Evolutionary conservation across 208 protist species (phyloP), one percentile per base, ranked within the genome.

Genomic region (Angomonas ambiguus): DNA sequence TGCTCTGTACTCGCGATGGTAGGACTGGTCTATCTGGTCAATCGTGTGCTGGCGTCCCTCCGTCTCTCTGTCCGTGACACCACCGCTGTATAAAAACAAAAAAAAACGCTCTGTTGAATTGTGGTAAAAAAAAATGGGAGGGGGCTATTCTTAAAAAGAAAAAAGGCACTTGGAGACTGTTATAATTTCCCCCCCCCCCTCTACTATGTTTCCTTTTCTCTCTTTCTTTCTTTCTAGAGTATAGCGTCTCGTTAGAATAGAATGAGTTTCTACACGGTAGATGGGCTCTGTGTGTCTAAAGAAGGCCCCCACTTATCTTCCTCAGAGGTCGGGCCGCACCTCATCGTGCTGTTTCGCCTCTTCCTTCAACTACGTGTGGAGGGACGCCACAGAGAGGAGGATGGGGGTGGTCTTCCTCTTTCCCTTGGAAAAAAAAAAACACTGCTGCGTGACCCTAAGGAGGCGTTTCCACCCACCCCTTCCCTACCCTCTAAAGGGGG

Each of bases 331-430:
- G 86, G 82, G 2, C 72, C 74, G 42, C 76, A 87, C 33, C 76
- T 93, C 8, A 66, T 90, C 30, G 24, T 61, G 20, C 69, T 93
- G 33, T 90, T 83, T 63, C 80, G 82, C 10, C 79, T 93, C 22
- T 79, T 87, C 45, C 68, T 88, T 16, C 83, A 79, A 3, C 69
- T 93, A 10, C 87, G 88, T 56, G 59, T 74, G 59, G 24, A 62
- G 66, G 2, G 63, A 67, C 18, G 69, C 65, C 48, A 18, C 38
- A 20, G 38, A 48, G 13, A 48, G 13, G 38, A 48, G 38, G 11
- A 25, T 27, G 49, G 49, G 49, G 11, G n/a, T 24, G n/a, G n/a
- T n/a, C n/a, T n/a, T n/a, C n/a, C n/a, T n/a, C n/a, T n/a, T n/a
- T n/a, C n/a, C n/a, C n/a, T n/a, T n/a, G n/a, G n/a, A n/a, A n/a